These are phyloP conservation scores for Aspergillus sp. DNA, from an alignment of 2,329 filamentous ascomycete genomes.

Conservation along the genomic window DNA sequence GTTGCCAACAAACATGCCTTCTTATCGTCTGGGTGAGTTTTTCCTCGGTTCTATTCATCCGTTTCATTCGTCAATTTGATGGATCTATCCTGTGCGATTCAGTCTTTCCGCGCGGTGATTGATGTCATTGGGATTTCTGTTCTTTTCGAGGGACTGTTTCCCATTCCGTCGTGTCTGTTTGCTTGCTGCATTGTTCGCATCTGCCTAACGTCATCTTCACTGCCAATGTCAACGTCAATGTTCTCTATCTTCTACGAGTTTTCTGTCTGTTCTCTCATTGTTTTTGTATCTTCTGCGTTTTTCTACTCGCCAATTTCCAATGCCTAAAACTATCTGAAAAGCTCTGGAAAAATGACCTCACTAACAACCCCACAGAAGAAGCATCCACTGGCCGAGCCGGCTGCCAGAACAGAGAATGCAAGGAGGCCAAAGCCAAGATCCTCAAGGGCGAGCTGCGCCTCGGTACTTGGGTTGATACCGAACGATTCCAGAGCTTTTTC, in stretches of 20 bases:
- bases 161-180: not conserved
- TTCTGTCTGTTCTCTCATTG: not conserved
- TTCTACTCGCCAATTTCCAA: not conserved
- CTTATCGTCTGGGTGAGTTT: constrained; percentile 18
- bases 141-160: not conserved
- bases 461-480: constrained; percentile 68
- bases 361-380: constrained; percentile 56
- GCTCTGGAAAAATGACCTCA: not conserved
- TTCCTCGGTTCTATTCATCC: not conserved
- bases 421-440: constrained; percentile 68
- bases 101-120: not conserved
- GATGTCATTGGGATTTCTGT: not conserved
- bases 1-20: constrained; percentile 7
- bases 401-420: constrained; percentile 74
- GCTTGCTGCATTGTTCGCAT: not conserved
- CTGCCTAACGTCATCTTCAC: not conserved
- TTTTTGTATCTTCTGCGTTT: not conserved
- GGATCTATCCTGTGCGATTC: not conserved
- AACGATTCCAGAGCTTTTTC: constrained; percentile 62
- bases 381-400: constrained; percentile 69
- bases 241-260: not conserved
- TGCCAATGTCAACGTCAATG: not conserved
- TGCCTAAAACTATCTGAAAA: not conserved
- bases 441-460: constrained; percentile 75
- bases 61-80: not conserved